phyloP scores from a whole-genome alignment of 345 rosid genomes.

The Rhizophora apiculata region DNA sequence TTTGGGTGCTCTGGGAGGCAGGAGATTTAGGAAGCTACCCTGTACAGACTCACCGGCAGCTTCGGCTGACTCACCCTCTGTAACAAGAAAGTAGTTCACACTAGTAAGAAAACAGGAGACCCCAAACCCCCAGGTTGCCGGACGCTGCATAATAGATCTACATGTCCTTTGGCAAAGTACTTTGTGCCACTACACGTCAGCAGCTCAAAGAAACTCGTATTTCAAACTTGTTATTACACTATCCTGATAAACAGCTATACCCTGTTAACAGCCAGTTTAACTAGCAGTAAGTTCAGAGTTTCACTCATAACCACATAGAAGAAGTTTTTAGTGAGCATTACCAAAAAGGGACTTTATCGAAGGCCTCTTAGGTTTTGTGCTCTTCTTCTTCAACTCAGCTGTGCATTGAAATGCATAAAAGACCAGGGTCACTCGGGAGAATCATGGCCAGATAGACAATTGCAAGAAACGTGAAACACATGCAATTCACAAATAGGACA shows the following conservation, averaged over 20 bases:
- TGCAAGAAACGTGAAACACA: background rate
- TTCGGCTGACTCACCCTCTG: slow-evolving; percentile 76
- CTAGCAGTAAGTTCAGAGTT: background rate
- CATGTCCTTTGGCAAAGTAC: too few species aligned
- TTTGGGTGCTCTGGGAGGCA: slow-evolving; percentile 48
- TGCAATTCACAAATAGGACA: background rate
- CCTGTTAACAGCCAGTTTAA: background rate
- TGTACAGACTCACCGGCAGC: slow-evolving; percentile 46
- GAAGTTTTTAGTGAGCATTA: background rate
- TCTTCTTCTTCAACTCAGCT: slow-evolving; percentile 34
- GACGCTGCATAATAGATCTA: background rate
- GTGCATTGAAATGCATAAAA: slow-evolving; percentile 3
- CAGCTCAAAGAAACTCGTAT: too few species aligned
- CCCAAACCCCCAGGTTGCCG: too few species aligned
- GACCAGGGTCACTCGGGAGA: background rate
- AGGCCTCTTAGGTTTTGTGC: slow-evolving; percentile 33
- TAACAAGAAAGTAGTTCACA: slow-evolving; percentile 6
- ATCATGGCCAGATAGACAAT: slow-evolving; percentile 1
- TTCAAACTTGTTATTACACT: background rate
- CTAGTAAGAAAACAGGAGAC: background rate
- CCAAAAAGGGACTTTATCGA: slow-evolving; percentile 35
- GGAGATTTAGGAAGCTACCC: slow-evolving; percentile 81
- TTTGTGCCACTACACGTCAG: too few species aligned
- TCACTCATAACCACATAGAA: background rate
- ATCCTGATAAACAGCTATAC: background rate